Evolutionary conservation across 2,329 filamentous ascomycete genomes (phyloP), one percentile per base, ranked within the genome.

Genomic region (Botrytis byssoidea): DNA sequence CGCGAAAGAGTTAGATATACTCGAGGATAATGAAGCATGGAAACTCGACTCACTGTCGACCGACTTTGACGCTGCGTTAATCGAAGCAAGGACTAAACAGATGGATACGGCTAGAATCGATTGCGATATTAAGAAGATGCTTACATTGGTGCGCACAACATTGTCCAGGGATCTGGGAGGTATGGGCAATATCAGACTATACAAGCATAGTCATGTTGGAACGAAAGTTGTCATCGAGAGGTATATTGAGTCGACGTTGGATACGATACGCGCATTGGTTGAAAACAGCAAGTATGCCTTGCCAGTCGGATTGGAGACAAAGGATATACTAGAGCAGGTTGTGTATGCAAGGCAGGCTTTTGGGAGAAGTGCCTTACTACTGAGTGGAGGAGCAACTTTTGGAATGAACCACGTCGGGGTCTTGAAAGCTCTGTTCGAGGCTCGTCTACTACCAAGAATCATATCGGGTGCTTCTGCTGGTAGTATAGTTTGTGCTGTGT

Each of bases 161-260:
- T 83, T 98, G 67, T 93, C 91, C 57, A 90, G 95, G 63, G 91
- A 95, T 78, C 84, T 97, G 16, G 95, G 93, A 12, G 92, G 92
- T 70, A 97, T 98, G 92, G 93, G 93, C 75, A 92, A 94, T 79
- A 87, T 92, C 60, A 88, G 90, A 70, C 86, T 98, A 2, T 98
- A 98, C 83, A 91, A 91, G 72, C 93, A 96, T 81, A 93, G 92
- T 0, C 91, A 96, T 80, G 88, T 93, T 22, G 95, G 95, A 8
- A 97, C 95, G 14, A 98, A 98, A 83, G 86, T 88, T 74, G 83
- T 97, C 76, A 95, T 97, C 75, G 95, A 98, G 83, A 87, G 89
- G 48, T 98, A 98, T 79, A 95, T 97, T 75, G 89, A 92, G 68
- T 94, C 93, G 1, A 91, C 93, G 1, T 84, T 94, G 44, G 87